Percentiles rank a stretch among this genome's conserved stretches.
Evolutionary conservation across 2,329 filamentous ascomycete genomes (phyloP).

Genomic region (Emmonsiellopsis sp.): DNA sequence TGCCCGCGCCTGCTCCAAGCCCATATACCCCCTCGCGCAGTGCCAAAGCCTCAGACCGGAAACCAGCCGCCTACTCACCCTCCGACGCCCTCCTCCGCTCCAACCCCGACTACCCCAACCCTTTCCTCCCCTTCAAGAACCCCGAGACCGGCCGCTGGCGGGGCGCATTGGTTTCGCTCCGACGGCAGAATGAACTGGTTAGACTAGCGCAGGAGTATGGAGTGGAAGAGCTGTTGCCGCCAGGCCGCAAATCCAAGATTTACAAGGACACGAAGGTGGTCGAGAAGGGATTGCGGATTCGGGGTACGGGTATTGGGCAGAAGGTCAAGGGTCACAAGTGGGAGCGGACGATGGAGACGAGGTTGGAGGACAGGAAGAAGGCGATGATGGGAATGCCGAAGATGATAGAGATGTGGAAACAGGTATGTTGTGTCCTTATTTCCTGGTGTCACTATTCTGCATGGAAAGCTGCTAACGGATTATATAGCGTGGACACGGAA

Average conservation of each 20-base stretch:
- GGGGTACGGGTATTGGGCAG: slow-evolving; percentile 87
- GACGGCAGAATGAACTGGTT: slow-evolving; percentile 73
- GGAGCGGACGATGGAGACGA: slow-evolving; percentile 76
- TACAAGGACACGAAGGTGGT: slow-evolving; percentile 57
- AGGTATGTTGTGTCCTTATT: slow-evolving; percentile 47
- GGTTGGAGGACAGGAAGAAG: slow-evolving; percentile 78
- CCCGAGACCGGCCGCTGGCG: slow-evolving; percentile 73
- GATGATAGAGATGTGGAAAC: slow-evolving; percentile 87
- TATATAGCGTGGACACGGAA: slow-evolving; percentile 56
- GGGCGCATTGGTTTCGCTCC: slow-evolving; percentile 70
- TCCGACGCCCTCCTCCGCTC: slow-evolving; percentile 27
- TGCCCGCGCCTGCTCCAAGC: slow-evolving; percentile 28
- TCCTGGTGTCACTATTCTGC: neutral
- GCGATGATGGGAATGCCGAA: slow-evolving; percentile 94
- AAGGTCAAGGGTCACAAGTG: slow-evolving; percentile 90
- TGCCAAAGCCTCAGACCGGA: slow-evolving; percentile 30
- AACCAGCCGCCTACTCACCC: slow-evolving; percentile 22
- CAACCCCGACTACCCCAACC: slow-evolving; percentile 54
- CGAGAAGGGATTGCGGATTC: slow-evolving; percentile 73
- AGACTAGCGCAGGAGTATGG: slow-evolving; percentile 73
- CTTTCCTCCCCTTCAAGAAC: slow-evolving; percentile 74
- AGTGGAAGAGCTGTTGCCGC: slow-evolving; percentile 71
- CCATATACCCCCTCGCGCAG: slow-evolving; percentile 34
- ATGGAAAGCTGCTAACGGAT: slow-evolving; percentile 24
- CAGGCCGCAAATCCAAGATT: slow-evolving; percentile 66